Evolutionary conservation across 2,329 filamentous ascomycete genomes (phyloP).

Genomic region (Pseudogymnoascus destructans): DNA sequence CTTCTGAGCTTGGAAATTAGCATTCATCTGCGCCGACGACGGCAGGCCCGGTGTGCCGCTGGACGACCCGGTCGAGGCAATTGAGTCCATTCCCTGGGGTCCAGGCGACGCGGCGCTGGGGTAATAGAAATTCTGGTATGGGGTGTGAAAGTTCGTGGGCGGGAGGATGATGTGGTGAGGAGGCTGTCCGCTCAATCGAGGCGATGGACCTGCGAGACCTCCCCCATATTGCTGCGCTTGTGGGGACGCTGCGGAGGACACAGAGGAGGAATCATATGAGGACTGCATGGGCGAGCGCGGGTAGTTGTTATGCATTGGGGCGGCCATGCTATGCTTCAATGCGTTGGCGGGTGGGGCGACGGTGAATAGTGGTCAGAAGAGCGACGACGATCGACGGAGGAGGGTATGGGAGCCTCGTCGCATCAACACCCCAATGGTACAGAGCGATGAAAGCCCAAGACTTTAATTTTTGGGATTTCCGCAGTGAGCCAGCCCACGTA

Average conservation of each 20-base stretch:
- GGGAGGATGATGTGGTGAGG: constrained; percentile 43
- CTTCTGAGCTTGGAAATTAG: constrained; percentile 63
- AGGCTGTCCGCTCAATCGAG: constrained; percentile 36
- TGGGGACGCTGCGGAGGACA: constrained; percentile 48
- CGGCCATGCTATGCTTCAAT: constrained; percentile 34
- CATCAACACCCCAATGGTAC: neutral
- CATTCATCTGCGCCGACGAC: constrained; percentile 28
- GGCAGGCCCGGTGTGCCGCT: constrained; percentile 39
- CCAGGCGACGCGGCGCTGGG: constrained; percentile 22
- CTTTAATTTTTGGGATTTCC: neutral
- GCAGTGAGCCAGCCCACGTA: neutral
- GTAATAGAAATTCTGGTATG: constrained; percentile 23
- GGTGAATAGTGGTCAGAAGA: neutral
- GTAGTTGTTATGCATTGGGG: constrained; percentile 43
- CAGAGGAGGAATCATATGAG: constrained; percentile 51
- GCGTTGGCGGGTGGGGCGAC: neutral
- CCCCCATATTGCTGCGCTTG: constrained; percentile 40
- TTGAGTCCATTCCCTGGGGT: constrained; percentile 41
- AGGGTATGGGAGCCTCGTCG: neutral
- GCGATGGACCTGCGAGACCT: constrained; percentile 38
- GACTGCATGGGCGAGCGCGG: constrained; percentile 49
- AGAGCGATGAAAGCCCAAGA: neutral
- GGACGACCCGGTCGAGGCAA: constrained; percentile 45
- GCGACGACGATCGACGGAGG: neutral
- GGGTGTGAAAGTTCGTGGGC: constrained; percentile 31